These are phyloP conservation scores for Conringia planisiliqua DNA, from an alignment of 345 rosid species.

Conservation along the genomic window DNA sequence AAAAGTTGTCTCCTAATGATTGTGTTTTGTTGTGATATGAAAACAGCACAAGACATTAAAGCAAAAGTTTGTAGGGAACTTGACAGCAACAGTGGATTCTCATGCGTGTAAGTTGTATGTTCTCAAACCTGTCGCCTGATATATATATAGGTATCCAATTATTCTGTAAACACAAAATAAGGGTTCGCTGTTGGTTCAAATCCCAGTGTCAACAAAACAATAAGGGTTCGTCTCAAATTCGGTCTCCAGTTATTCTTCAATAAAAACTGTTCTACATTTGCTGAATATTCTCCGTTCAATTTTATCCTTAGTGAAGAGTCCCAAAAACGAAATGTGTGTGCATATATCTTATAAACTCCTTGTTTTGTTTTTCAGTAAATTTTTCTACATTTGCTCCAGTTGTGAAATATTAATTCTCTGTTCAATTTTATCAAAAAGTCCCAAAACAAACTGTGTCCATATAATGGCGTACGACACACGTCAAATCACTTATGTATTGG, in stretches of 20 bases:
- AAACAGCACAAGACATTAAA: constrained; percentile 74
- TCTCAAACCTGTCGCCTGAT: constrained; percentile 67
- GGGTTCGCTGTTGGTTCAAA: not conserved
- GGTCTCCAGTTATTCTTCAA: constrained; percentile 3
- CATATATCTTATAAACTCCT: too few species aligned
- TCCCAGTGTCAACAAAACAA: not conserved
- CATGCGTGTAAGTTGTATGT: constrained; percentile 75
- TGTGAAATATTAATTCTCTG: not conserved
- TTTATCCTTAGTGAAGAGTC: not conserved
- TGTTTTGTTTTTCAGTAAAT: too few species aligned
- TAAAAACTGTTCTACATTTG: constrained; percentile 19
- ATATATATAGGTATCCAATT: not conserved
- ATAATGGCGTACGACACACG: constrained; percentile 6
- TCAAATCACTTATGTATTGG: constrained; percentile 11
- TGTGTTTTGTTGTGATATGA: constrained; percentile 19
- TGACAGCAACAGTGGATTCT: constrained; percentile 52
- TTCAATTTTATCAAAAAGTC: not conserved
- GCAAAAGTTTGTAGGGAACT: constrained; percentile 46
- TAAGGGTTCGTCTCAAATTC: not conserved
- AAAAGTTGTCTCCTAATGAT: not conserved
- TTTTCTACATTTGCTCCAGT: not conserved
- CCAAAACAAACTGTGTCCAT: not conserved
- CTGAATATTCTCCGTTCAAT: not conserved
- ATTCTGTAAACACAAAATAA: constrained; percentile 22
- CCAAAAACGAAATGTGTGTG: not conserved